These are phyloP conservation scores for Kalmusia sp. DNA, from an alignment of 2,329 filamentous ascomycete genomes.

Conservation along the genomic window DNA sequence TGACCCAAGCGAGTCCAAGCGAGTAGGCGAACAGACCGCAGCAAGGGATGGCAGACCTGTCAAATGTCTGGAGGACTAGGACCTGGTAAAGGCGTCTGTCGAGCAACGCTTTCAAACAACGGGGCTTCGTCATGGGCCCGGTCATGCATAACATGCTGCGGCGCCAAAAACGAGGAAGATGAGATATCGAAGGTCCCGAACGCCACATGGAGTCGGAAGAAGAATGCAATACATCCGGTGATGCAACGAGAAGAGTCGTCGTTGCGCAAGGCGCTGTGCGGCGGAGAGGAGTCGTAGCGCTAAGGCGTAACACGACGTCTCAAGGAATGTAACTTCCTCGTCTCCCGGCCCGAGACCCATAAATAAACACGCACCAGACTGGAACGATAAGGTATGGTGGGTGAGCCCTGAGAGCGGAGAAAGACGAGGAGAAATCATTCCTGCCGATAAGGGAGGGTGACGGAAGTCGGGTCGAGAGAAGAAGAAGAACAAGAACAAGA, in stretches of 20 bases:
- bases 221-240: slow-evolving; percentile 30
- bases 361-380: slow-evolving; percentile 18
- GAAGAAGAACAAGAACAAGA: slow-evolving; percentile 5
- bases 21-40: slow-evolving; percentile 35
- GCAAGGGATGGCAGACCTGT: slow-evolving; percentile 43
- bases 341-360: slow-evolving; percentile 19
- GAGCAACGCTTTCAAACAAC: slow-evolving; percentile 38
- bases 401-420: no score
- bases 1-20: slow-evolving; percentile 25
- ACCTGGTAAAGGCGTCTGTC: slow-evolving; percentile 29
- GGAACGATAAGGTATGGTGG: no score
- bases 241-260: slow-evolving; percentile 38
- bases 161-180: slow-evolving; percentile 19
- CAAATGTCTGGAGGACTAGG: slow-evolving; percentile 28
- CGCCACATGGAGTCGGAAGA: slow-evolving; percentile 33
- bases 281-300: slow-evolving; percentile 23
- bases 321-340: slow-evolving; percentile 41
- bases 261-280: slow-evolving; percentile 38
- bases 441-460: no score
- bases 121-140: slow-evolving; percentile 22
- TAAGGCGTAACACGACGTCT: slow-evolving; percentile 35
- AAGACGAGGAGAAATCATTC: not conserved
- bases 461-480: slow-evolving; percentile 16
- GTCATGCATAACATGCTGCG: slow-evolving; percentile 34
- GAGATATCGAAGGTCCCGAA: slow-evolving; percentile 22